These are phyloP conservation scores for Usnea hakonensis DNA, from an alignment of 495 filamentous ascomycete species.

Conservation along the genomic window DNA sequence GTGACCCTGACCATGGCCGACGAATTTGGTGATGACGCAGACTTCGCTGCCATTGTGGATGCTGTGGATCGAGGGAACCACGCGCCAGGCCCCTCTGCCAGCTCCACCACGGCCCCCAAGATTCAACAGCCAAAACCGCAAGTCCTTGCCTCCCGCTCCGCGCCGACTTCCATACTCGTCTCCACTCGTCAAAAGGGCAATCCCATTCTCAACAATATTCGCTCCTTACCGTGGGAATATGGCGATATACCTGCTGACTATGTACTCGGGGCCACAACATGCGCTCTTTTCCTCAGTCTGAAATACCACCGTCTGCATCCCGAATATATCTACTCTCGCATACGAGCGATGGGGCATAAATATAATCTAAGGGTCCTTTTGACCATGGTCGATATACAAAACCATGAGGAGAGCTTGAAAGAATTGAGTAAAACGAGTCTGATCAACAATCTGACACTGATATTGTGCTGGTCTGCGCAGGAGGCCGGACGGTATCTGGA, in stretches of 20 bases:
- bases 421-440: slow-evolving; percentile 85
- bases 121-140: slow-evolving; percentile 85
- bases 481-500: slow-evolving; percentile 92
- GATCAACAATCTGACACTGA: slow-evolving; percentile 83
- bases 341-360: slow-evolving; percentile 67
- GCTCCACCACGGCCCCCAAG: slow-evolving; percentile 37
- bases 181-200: slow-evolving; percentile 89
- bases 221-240: slow-evolving; percentile 90
- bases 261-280: slow-evolving; percentile 77
- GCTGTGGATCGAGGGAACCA: slow-evolving; percentile 35
- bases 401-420: slow-evolving; percentile 69
- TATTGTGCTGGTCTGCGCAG: slow-evolving; percentile 87
- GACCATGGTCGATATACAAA: slow-evolving; percentile 86
- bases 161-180: slow-evolving; percentile 73
- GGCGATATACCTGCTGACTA: slow-evolving; percentile 92
- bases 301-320: slow-evolving; percentile 98
- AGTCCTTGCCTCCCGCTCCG: slow-evolving; percentile 57
- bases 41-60: slow-evolving; percentile 46
- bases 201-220: slow-evolving; percentile 76
- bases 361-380: slow-evolving; percentile 80
- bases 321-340: slow-evolving; percentile 93
- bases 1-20: slow-evolving; percentile 44
- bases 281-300: slow-evolving; percentile 83
- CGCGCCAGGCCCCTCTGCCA: slow-evolving; percentile 26
- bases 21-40: slow-evolving; percentile 52